Conservation (phyloP, 768 basidiomycete species). For the Phlegmacium glaucopus region DNA sequence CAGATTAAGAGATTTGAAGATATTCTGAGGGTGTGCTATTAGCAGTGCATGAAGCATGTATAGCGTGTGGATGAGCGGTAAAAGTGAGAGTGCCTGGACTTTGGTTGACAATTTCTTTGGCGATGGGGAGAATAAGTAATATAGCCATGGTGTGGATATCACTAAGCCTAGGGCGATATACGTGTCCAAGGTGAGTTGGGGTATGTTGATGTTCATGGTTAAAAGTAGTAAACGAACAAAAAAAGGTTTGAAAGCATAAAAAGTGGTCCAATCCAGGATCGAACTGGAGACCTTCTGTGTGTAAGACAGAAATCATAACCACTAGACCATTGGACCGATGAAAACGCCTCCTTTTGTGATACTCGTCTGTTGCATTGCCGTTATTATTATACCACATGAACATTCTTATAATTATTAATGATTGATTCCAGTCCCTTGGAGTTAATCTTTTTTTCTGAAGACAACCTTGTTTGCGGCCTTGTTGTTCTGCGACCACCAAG, state of each 20-base stretch:
- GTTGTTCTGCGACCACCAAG: too few species aligned
- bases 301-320: constrained; percentile 54
- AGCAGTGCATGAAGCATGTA: constrained; percentile 44
- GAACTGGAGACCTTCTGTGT: constrained; percentile 44
- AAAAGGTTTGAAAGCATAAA: too few species aligned
- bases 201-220: constrained; percentile 12
- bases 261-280: constrained; percentile 45
- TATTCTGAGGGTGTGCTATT: constrained; percentile 52
- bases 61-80: constrained; percentile 49
- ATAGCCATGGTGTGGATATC: constrained; percentile 25
- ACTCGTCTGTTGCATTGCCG: neutral
- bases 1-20: constrained; percentile 54
- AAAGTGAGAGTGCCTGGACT: constrained; percentile 21
- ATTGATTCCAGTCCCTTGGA: too few species aligned
- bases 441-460: too few species aligned
- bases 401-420: too few species aligned
- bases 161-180: constrained; percentile 18
- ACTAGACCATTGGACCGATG: constrained; percentile 53
- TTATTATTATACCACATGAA: too few species aligned
- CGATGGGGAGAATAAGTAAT: constrained; percentile 14
- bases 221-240: too few species aligned
- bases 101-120: constrained; percentile 6
- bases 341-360: neutral
- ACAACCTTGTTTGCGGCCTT: too few species aligned
- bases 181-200: constrained; percentile 18